Conservation (phyloP, 176 grass and related monocot species). For the Bromus sterilis region DNA sequence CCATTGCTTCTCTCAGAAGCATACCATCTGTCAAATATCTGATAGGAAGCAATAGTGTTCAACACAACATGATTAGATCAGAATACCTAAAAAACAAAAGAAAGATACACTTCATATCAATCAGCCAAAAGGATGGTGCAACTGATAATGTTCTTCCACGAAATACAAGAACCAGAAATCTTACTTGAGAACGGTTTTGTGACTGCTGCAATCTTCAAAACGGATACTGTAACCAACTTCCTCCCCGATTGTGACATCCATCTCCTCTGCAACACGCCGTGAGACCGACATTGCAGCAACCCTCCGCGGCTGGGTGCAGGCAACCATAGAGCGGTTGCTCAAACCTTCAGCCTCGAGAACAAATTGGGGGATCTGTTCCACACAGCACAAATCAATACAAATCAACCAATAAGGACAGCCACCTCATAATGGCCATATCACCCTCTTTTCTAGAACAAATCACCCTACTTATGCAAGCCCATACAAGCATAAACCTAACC, state of each 20-base stretch:
- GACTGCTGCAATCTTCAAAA: constrained; percentile 97
- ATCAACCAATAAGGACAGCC: not conserved
- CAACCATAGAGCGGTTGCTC: constrained; percentile 65
- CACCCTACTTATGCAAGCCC: not conserved
- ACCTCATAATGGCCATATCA: not conserved
- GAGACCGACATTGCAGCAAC: constrained; percentile 97
- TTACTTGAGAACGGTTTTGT: constrained; percentile 98
- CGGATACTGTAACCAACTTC: constrained; percentile 98
- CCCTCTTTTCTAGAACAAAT: no score
- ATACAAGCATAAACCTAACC: not conserved
- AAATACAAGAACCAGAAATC: constrained; percentile 25
- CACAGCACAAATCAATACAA: not conserved
- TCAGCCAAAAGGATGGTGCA: constrained; percentile 44
- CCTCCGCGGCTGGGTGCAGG: constrained; percentile 86
- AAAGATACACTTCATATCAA: constrained; percentile 40
- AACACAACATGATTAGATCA: constrained; percentile 57
- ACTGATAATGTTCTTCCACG: constrained; percentile 14
- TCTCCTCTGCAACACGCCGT: constrained; percentile 91
- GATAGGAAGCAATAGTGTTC: constrained; percentile 93
- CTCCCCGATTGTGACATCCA: constrained; percentile 95
- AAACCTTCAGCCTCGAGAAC: constrained; percentile 72
- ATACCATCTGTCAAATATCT: constrained; percentile 99
- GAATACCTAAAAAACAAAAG: constrained; percentile 55
- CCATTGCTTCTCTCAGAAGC: constrained; percentile 99
- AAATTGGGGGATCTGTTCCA: constrained; percentile 93